These are phyloP conservation scores for Barnettozyma californica DNA, from an alignment of 805 yeast genomes.

Conservation along the genomic window DNA sequence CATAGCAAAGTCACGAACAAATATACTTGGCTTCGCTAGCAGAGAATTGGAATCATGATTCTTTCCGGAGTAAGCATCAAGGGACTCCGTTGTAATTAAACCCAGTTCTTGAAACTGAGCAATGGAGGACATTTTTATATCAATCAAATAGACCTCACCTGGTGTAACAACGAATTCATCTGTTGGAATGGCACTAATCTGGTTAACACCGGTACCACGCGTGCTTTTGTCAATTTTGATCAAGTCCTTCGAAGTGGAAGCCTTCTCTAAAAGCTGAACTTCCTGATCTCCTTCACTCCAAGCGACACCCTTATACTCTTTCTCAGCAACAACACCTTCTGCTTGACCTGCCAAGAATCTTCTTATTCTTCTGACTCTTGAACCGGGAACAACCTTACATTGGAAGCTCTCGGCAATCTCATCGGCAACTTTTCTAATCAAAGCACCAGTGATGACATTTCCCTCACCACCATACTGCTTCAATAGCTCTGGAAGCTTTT, in stretches of 20 bases:
- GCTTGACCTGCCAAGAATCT: conserved; percentile 95
- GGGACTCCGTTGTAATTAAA: conserved; percentile 58
- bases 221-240: conserved; percentile 35
- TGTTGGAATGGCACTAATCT: conserved; percentile 61
- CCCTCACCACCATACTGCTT: conserved; percentile 25
- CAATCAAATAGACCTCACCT: conserved; percentile 86
- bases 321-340: conserved; percentile 86
- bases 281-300: conserved; percentile 86
- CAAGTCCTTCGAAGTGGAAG: conserved; percentile 36
- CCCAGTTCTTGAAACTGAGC: conserved; percentile 53
- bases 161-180: conserved; percentile 67
- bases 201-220: conserved; percentile 30
- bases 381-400: conserved; percentile 87
- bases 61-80: conserved; percentile 61
- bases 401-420: conserved; percentile 79
- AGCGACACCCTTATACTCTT: conserved; percentile 86
- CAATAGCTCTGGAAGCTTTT: conserved; percentile 57
- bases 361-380: conserved; percentile 85
- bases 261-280: conserved; percentile 42
- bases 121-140: conserved; percentile 73
- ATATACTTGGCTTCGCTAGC: conserved; percentile 63
- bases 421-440: conserved; percentile 74
- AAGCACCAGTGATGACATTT: conserved; percentile 55
- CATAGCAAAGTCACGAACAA: conserved; percentile 82
- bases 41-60: conserved; percentile 48